Evolutionary conservation across 1,139 yeast species (phyloP).

Genomic region (Geotrichum candidum): DNA sequence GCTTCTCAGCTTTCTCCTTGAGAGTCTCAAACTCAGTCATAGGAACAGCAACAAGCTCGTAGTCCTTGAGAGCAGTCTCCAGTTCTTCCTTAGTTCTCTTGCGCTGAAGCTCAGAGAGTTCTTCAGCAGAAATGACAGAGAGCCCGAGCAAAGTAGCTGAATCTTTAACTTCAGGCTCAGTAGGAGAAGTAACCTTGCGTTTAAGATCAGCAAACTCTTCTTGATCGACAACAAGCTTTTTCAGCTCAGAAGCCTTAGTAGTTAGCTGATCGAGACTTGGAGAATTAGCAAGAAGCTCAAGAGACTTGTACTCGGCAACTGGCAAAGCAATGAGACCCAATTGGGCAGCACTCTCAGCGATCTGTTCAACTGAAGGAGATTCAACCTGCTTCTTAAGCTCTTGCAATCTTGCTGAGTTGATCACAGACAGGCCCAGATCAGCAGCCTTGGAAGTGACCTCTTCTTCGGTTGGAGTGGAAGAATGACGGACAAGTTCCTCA

Average conservation of each 20-base stretch:
- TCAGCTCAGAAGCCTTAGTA: constrained; percentile 11
- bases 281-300: constrained; percentile 24
- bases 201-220: constrained; percentile 24
- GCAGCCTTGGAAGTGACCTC: constrained; percentile 31
- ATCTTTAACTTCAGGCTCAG: constrained; percentile 18
- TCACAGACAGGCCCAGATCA: constrained; percentile 25
- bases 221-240: background rate
- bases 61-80: constrained; percentile 14
- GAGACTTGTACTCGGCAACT: constrained; percentile 21
- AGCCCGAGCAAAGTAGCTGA: constrained; percentile 29
- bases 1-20: background rate
- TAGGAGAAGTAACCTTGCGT: constrained; percentile 23
- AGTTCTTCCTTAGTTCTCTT: constrained; percentile 33
- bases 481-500: constrained; percentile 11
- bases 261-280: constrained; percentile 28
- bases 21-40: constrained; percentile 4
- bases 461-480: constrained; percentile 23
- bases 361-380: constrained; percentile 16
- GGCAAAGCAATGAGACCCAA: constrained; percentile 27
- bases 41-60: constrained; percentile 9
- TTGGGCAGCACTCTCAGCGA: constrained; percentile 21
- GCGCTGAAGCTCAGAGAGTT: constrained; percentile 23
- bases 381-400: constrained; percentile 19
- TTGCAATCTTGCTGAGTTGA: background rate
- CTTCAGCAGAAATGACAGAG: constrained; percentile 26